Conservation (phyloP, 2,329 filamentous ascomycete species). For the Hypomyces rosellus region DNA sequence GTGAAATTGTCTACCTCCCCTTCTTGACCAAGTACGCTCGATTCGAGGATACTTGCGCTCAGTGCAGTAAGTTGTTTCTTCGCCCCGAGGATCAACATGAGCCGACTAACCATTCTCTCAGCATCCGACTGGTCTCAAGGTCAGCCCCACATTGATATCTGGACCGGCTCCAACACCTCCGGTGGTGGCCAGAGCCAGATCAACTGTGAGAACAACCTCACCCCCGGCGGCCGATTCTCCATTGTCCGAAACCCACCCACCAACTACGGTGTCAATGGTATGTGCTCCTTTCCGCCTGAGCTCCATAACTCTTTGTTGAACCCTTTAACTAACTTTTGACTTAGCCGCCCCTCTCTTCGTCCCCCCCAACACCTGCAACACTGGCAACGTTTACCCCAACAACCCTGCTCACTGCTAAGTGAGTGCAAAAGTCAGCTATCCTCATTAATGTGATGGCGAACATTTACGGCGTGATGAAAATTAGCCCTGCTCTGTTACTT, state of each 20-base stretch:
- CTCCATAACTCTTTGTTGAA: background rate
- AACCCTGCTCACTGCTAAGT: slow-evolving; percentile 17
- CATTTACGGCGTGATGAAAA: background rate
- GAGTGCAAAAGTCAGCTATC: background rate
- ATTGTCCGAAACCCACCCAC: slow-evolving; percentile 18
- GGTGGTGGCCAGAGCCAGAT: slow-evolving; percentile 17
- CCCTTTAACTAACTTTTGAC: background rate
- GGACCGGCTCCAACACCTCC: slow-evolving; percentile 15
- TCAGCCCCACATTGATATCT: slow-evolving; percentile 18
- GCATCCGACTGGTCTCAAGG: slow-evolving; percentile 11
- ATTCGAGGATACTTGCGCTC: slow-evolving; percentile 15
- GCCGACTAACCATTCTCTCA: background rate
- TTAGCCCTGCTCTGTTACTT: too few species aligned
- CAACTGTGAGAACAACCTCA: slow-evolving; percentile 17
- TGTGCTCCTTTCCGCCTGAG: background rate
- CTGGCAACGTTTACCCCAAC: slow-evolving; percentile 16
- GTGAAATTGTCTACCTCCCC: slow-evolving; percentile 18
- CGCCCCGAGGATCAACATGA: background rate
- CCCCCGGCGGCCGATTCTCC: slow-evolving; percentile 14
- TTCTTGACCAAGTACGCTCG: slow-evolving; percentile 18
- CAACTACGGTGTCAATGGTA: slow-evolving; percentile 17
- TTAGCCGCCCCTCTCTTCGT: slow-evolving; percentile 15
- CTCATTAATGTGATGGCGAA: background rate
- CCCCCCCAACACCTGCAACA: slow-evolving; percentile 18
- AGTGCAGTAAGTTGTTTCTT: slow-evolving; percentile 12